Conservation (phyloP, 176 grass and related monocot species). For the Ensete glaucum region DNA sequence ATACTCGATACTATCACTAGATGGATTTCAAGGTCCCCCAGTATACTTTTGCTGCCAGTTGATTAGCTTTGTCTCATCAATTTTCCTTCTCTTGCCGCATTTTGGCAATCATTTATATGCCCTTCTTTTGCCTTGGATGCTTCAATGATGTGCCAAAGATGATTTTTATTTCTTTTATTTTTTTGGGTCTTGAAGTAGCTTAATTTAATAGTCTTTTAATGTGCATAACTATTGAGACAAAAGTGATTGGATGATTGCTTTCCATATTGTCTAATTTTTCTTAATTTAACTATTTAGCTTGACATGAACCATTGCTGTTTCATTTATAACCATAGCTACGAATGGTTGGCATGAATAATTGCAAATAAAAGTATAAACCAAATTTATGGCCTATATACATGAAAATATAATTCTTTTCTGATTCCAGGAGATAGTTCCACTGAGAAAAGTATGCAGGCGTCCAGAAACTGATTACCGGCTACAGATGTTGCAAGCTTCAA, state of each 20-base stretch:
- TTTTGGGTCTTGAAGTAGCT: too few species aligned
- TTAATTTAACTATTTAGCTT: too few species aligned
- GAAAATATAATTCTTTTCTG: not conserved
- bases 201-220: too few species aligned
- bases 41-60: not conserved
- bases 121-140: not conserved
- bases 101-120: not conserved
- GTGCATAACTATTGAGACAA: too few species aligned
- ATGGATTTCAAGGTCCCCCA: not conserved
- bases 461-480: slow-evolving; percentile 95
- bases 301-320: too few species aligned
- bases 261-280: too few species aligned
- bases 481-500: slow-evolving; percentile 75
- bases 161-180: too few species aligned
- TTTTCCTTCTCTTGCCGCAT: not conserved
- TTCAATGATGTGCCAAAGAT: too few species aligned
- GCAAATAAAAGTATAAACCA: not conserved
- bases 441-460: slow-evolving; percentile 96
- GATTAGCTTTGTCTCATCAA: not conserved
- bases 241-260: too few species aligned
- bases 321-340: too few species aligned
- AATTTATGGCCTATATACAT: not conserved
- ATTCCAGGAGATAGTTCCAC: slow-evolving; percentile 86
- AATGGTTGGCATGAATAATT: too few species aligned
- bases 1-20: not conserved